Evolutionary conservation across 169 alveolate genomes (phyloP), one percentile per base, ranked within the genome.

Genomic region (Perkinsus marinus): DNA sequence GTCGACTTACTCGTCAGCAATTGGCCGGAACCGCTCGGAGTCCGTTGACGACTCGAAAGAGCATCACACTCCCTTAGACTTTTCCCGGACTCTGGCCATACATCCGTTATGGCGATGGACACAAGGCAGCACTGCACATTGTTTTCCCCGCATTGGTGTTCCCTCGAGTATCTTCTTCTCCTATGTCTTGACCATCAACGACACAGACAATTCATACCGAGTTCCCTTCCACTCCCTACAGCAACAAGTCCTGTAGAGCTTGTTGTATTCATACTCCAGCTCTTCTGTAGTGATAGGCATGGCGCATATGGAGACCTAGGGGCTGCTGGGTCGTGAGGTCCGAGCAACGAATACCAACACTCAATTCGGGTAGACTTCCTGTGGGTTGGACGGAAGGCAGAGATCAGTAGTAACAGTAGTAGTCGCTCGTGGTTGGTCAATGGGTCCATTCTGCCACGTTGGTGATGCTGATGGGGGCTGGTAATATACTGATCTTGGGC

Each of bases 371-470:
- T 90, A 0, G 91, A 69, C 39, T 41, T 39, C 79, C 79, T 57
- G 22, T 2, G 22, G 37, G 79, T 10, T 13, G 79, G 3, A 57
- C 79, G 22, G 22, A 2, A 57, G 79, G 79, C 7, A 13, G 79
- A 16, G 79, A 41, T 10, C 3, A 10, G 10, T 41, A 41, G 46
- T 41, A n/a, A n/a, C n/a, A n/a, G n/a, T n/a, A n/a, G n/a, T n/a
- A n/a, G n/a, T n/a, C n/a, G n/a, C n/a, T n/a, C n/a, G n/a, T 57
- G 22, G 39, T 90, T 90, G 2, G 57, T 43, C 22, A 90, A 30
- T 0, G 91, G 91, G n/a, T 90, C 91, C 39, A 90, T 69, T 0
- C 79, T 6, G 91, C 91, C 5, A 90, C 91, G n/a, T 90, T 90
- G 69, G 91, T 90, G 0, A 90, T 43, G n/a, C 41, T 68, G 39